Base-by-base conservation (phyloP, 345 rosid genomes). In the Psidium friedrichsthalianum region DNA sequence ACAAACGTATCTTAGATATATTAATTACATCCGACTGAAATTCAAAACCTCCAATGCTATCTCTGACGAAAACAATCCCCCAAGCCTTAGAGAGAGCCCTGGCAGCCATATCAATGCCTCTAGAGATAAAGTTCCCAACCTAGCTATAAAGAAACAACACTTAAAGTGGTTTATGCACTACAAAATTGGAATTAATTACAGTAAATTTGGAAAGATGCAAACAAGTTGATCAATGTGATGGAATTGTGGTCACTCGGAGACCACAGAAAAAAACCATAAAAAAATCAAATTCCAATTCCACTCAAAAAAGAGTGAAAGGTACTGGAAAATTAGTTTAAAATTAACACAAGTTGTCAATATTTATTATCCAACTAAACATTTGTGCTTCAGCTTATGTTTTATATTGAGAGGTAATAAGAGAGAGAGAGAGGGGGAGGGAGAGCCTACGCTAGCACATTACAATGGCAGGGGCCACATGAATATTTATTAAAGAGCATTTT, bases 351-450 rank as follows among this genome's bases (percentile, higher is more conserved):
- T 82, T 82, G 83, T 82, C 83, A 16, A 82, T 82, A 55, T 52
- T 82, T 82, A 59, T 84, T 83, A 51, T 89, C 89, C 87, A 89
- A 40, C 88, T 89, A 82, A 90, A 69, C 27, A 16, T 32, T 69
- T 69, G 78, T 69, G 78, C 78, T 32, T 32, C 47, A 18, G 32
- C 78, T 44, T 69, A 18, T 40, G 78, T 69, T 69, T 64, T 69
- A 32, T 69, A 69, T 69, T 32, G 78, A 69, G 78, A 69, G 78
- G 6, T 69, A 8, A 32, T 69, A 47, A 32, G 78, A 32, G 76
- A 64, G 42, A 69, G n/a, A n/a, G n/a, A n/a, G n/a, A n/a, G n/a
- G n/a, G n/a, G n/a, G n/a, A n/a, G n/a, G n/a, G n/a, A n/a, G 12
- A 32, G 47, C 32, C 78, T 69, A 32, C 24, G 32, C n/a, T 56